Evolutionary conservation across 148 eudicot genomes (phyloP), one percentile per base, ranked within the genome.

Genomic region (Chenopodium suecicum): DNA sequence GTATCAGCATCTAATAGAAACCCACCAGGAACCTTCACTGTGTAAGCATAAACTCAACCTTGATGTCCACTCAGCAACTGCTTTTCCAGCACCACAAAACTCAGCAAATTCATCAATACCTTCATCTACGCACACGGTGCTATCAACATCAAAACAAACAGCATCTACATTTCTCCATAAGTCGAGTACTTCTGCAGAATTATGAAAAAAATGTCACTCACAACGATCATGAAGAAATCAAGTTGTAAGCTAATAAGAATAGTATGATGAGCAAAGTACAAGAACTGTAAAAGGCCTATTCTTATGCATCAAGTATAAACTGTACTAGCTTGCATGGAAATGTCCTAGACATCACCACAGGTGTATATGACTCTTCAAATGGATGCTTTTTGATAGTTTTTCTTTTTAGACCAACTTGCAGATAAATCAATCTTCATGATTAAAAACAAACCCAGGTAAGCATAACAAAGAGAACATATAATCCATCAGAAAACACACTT

Each of bases 91-190:
- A 74, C 99, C 99, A 84, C 98, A 94, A 87, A 91, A 96, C 72
- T 94, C 95, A 63, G 98, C 98, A 63, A 96, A 89, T 80, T 96
- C 99, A 87, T 96, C 98, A 78, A 96, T 96, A 79, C 99, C 99
- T 89, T 96, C 98, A 82, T 96, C 99, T 79, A 90, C 47, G 85
- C 99, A 96, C 47, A 94, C 99, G 67, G 99, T 96, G 87, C 99
- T 96, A 83, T 96, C 98, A 75, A 96, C 98, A 82, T 96, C 99
- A 52, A 96, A 96, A 84, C 98, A 96, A 70, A 96, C 98, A 78
- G 97, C 99, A 83, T 89, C 89, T 4, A 91, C 88, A 32, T 82
- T 90, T 82, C 86, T 89, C 99, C 98, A 94, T 27, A 90, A 44
- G 52, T 91, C 94, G 79, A 92, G 93, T 78, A 92, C 90, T 85